Percentiles rank a stretch among this genome's conserved stretches.
Evolutionary conservation across 805 yeast genomes (phyloP).

Genomic region (Zygoascus tannicola): DNA sequence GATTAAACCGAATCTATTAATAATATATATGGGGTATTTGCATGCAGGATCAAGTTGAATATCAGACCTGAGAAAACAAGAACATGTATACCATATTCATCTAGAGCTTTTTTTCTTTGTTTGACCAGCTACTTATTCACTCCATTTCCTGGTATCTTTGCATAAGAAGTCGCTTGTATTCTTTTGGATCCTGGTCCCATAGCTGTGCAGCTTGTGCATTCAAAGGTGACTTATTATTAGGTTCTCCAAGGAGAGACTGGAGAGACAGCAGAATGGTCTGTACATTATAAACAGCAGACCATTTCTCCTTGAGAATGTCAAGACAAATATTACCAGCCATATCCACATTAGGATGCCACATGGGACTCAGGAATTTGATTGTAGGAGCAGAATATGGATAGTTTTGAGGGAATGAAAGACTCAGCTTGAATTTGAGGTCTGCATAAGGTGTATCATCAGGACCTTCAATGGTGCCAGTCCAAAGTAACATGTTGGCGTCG

Average conservation of each 20-base stretch:
- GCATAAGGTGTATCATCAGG: conserved; percentile 50
- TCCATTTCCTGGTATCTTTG: conserved; percentile 31
- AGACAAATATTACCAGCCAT: conserved; percentile 57
- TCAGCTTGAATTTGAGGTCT: conserved; percentile 41
- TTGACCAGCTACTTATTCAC: too few species aligned
- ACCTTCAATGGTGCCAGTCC: conserved; percentile 54
- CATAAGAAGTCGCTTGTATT: conserved; percentile 32
- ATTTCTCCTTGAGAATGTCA: conserved; percentile 53
- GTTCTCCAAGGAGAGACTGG: conserved; percentile 54
- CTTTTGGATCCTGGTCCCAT: conserved; percentile 39
- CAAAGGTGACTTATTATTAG: conserved; percentile 47
- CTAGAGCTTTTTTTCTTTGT: too few species aligned
- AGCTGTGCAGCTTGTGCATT: conserved; percentile 50
- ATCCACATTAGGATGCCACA: conserved; percentile 61
- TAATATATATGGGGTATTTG: too few species aligned
- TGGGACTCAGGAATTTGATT: conserved; percentile 47
- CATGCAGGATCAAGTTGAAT: too few species aligned
- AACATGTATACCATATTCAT: too few species aligned
- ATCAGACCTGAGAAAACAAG: too few species aligned
- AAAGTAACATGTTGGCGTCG: conserved; percentile 42
- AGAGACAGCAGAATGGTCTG: conserved; percentile 50
- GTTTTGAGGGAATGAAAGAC: conserved; percentile 42
- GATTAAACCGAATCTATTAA: too few species aligned
- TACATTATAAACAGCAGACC: conserved; percentile 57
- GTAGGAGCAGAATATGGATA: conserved; percentile 54